phyloP scores from a whole-genome alignment of 148 eudicot genomes.

The Mesembryanthemum crystallinum region DNA sequence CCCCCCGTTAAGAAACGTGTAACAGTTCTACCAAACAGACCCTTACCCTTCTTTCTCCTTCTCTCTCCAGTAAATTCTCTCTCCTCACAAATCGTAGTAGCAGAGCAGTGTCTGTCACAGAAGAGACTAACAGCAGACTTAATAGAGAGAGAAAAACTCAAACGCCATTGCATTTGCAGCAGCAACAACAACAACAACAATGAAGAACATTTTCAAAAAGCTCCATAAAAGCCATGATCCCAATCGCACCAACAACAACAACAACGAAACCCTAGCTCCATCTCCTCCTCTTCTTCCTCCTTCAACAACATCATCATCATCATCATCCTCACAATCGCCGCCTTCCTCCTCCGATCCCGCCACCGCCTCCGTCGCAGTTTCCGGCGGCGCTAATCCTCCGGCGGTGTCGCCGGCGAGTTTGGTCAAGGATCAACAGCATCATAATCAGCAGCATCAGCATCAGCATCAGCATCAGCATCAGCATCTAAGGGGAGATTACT shows the following conservation, averaged over 20 bases:
- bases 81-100: no score
- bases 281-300: conserved; percentile 16
- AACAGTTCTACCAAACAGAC: no score
- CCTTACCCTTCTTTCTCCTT: not conserved
- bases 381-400: conserved; percentile 21
- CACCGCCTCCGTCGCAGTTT: not conserved
- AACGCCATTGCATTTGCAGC: not conserved
- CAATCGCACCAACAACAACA: conserved; percentile 30
- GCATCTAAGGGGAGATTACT: conserved; percentile 42
- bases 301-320: not conserved
- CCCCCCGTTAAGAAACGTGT: no score
- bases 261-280: conserved; percentile 41
- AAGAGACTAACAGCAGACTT: not conserved
- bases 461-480: not conserved
- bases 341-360: not conserved
- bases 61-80: not conserved
- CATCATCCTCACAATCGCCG: conserved; percentile 10
- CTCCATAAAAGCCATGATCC: conserved; percentile 48
- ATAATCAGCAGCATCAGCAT: not conserved
- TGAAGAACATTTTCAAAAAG: conserved; percentile 59
- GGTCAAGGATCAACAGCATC: not conserved
- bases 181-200: not conserved
- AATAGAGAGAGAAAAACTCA: not conserved
- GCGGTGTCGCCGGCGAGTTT: not conserved
- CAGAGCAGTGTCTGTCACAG: no score